phyloP scores from a whole-genome alignment of 805 yeast species.

The Teunomyces lycoperdinae region DNA sequence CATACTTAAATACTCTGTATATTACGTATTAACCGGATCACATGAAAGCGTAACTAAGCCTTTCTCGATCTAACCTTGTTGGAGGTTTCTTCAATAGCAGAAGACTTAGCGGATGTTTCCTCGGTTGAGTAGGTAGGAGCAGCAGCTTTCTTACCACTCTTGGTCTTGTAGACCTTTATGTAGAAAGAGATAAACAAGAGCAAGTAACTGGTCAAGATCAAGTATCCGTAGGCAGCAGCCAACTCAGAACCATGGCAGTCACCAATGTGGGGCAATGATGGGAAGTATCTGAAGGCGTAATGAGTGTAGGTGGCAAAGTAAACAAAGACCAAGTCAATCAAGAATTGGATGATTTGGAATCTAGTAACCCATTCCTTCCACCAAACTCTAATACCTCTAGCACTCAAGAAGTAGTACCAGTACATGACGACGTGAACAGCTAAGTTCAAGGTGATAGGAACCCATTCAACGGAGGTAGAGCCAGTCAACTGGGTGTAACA shows the following conservation, averaged over 20 bases:
- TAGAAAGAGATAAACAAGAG: slow-evolving; percentile 90
- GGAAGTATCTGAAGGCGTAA: slow-evolving; percentile 69
- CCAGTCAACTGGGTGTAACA: slow-evolving; percentile 94
- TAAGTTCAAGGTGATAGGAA: slow-evolving; percentile 83
- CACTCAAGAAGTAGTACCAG: slow-evolving; percentile 92
- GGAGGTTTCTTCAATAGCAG: slow-evolving; percentile 12
- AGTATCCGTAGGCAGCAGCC: slow-evolving; percentile 91
- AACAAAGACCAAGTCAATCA: slow-evolving; percentile 84
- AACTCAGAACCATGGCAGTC: slow-evolving; percentile 88
- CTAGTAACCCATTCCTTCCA: slow-evolving; percentile 99
- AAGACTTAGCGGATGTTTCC: slow-evolving; percentile 2
- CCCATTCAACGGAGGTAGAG: slow-evolving; percentile 90
- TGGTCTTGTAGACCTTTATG: slow-evolving; percentile 74
- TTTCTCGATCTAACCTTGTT: slow-evolving; percentile 34
- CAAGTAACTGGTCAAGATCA: slow-evolving; percentile 83
- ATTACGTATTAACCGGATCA: neutral
- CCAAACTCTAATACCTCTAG: slow-evolving; percentile 95
- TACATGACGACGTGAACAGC: slow-evolving; percentile 96
- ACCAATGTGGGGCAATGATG: slow-evolving; percentile 64
- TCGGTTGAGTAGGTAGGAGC: slow-evolving; percentile 8
- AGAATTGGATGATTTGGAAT: slow-evolving; percentile 89
- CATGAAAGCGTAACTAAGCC: slow-evolving; percentile 19
- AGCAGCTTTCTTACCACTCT: slow-evolving; percentile 19
- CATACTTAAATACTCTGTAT: neutral
- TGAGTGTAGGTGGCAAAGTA: slow-evolving; percentile 93